Evolutionary conservation across 2,329 filamentous ascomycete species (phyloP), one percentile per base, ranked within the genome.

Genomic region (Pseudogymnoascus sp.): DNA sequence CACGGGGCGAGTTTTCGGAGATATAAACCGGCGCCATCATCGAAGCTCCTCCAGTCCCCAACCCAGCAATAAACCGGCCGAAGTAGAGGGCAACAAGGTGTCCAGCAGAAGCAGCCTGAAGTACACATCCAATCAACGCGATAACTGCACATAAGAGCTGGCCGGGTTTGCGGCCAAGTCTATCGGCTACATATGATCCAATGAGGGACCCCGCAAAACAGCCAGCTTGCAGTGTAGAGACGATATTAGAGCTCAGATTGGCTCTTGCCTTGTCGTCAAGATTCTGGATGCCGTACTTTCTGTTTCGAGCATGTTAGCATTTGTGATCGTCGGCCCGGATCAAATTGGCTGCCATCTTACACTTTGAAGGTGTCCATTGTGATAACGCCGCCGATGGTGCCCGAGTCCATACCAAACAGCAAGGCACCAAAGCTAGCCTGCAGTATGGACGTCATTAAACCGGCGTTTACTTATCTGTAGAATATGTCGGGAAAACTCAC

Each of bases 221-320:
- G 58, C 85, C 85, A 58, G 81, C 84, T 71, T 88, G 84, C 9
- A 88, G 78, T 0, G 83, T 85, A 10, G 84, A 86, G 24, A 87
- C 85, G 61, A 89, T 80, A 66, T 50, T 9, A 8, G 41, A 47
- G 41, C 41, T 47, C 24, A 29, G 41, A n/a, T 47, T 47, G 41
- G 41, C 41, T 13, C 17, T 24, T 13, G 13, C 41, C 7, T 3
- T 13, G 7, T 47, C 15, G 41, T 47, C 41, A 29, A 47, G 41
- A 47, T 47, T 5, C 13, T 47, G 13, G 24, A 47, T 47, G 13
- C 41, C 41, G 21, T 47, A 47, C 13, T 47, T 47, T 29, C 41
- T 47, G 24, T 15, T 29, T 47, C 11, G 10, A 40, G 29, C 6
- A 29, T 15, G 24, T 44, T 26, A 47, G 13, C 24, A n/a, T 26